These are phyloP conservation scores for Arthroderma uncinatum DNA, from an alignment of 2,329 filamentous ascomycete species.

Conservation along the genomic window DNA sequence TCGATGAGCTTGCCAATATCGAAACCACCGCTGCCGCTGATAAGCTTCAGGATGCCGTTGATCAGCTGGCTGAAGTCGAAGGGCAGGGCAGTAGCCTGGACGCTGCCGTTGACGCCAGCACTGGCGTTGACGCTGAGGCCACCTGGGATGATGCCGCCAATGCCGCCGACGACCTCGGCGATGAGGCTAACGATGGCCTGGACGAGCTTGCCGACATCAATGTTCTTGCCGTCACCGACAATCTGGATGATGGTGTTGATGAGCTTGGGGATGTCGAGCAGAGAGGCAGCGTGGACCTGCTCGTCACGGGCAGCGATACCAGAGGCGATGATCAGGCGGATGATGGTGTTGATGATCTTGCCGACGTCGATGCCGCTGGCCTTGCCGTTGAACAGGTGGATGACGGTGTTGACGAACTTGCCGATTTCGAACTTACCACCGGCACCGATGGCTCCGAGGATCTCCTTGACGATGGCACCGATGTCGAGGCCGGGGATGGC, in stretches of 20 bases:
- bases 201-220: not conserved
- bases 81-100: not conserved
- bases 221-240: not conserved
- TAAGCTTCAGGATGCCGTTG: not conserved
- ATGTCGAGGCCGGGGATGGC: not conserved
- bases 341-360: not conserved
- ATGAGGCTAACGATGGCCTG: not conserved
- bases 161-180: not conserved
- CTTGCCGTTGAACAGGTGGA: not conserved
- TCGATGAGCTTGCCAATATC: not conserved
- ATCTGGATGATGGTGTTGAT: not conserved
- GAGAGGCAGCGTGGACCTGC: not conserved
- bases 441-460: not conserved
- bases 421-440: not conserved
- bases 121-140: not conserved
- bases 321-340: not conserved
- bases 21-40: not conserved
- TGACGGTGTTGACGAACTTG: not conserved
- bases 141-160: not conserved
- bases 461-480: slow-evolving; percentile 1
- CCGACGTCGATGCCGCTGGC: not conserved
- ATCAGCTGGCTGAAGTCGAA: not conserved
- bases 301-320: not conserved
- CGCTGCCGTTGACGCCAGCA: not conserved
- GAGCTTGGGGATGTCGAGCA: not conserved